Evolutionary conservation across 176 grass and related monocot species (phyloP).

Genomic region (Themeda triandra): DNA sequence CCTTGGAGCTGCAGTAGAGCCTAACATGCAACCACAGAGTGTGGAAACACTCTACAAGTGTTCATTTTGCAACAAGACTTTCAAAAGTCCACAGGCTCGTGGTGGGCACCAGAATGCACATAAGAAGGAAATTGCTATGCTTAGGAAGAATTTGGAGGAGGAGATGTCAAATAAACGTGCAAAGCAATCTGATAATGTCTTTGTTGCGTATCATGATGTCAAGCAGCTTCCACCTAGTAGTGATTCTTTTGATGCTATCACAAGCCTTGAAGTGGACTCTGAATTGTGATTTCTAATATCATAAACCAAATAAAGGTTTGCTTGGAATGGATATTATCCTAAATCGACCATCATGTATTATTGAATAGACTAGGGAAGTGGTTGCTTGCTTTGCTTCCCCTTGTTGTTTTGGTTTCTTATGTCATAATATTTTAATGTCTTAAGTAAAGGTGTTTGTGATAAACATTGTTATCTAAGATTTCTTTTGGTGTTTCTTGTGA

Average conservation of each 20-base stretch:
- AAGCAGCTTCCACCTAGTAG: neutral
- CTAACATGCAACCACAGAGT: neutral
- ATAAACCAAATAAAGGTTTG: neutral
- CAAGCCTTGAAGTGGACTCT: neutral
- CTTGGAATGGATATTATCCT: neutral
- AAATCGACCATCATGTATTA: neutral
- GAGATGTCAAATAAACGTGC: neutral
- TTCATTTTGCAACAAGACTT: slow-evolving; percentile 15
- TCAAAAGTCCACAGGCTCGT: slow-evolving; percentile 6
- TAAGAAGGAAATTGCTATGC: slow-evolving; percentile 7
- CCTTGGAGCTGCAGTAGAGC: neutral
- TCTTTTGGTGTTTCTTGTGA: no score
- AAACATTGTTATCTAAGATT: neutral
- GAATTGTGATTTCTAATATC: neutral
- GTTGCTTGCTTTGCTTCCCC: neutral
- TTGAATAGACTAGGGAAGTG: neutral
- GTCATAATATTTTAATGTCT: neutral
- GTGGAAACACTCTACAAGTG: neutral
- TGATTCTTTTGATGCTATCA: neutral
- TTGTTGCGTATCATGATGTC: neutral
- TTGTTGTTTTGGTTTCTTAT: neutral
- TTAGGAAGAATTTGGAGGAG: neutral
- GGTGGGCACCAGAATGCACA: slow-evolving; percentile 27
- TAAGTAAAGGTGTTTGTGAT: neutral
- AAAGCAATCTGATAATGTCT: neutral